phyloP scores from a whole-genome alignment of 1,139 yeast genomes.

The Nakaseomyces glabratus region DNA sequence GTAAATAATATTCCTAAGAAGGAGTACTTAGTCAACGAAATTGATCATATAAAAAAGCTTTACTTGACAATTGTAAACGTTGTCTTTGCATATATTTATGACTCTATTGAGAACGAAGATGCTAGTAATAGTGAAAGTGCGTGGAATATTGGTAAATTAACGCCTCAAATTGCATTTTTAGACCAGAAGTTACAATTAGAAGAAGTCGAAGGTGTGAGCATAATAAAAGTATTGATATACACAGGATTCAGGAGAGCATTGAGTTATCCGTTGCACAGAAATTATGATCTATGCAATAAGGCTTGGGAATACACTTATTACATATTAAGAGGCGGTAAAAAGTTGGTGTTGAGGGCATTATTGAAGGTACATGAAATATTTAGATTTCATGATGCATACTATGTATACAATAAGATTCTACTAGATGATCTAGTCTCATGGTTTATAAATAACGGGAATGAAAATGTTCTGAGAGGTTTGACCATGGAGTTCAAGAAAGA shows the following conservation, averaged over 20 bases:
- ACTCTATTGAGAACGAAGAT: slow-evolving; percentile 64
- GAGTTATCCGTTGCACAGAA: slow-evolving; percentile 71
- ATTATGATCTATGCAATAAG: slow-evolving; percentile 47
- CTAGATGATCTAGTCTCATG: slow-evolving; percentile 75
- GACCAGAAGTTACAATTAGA: slow-evolving; percentile 47
- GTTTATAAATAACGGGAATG: slow-evolving; percentile 48
- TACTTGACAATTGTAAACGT: slow-evolving; percentile 57
- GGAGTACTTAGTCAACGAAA: slow-evolving; percentile 42
- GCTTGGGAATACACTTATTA: slow-evolving; percentile 74
- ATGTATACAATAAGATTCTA: slow-evolving; percentile 73
- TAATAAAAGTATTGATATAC: slow-evolving; percentile 46
- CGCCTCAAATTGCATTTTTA: slow-evolving; percentile 66
- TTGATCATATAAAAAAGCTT: slow-evolving; percentile 34
- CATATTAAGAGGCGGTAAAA: slow-evolving; percentile 58
- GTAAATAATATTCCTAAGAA: slow-evolving; percentile 52
- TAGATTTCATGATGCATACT: slow-evolving; percentile 77
- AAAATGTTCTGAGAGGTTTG: slow-evolving; percentile 46
- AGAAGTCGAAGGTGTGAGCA: slow-evolving; percentile 27
- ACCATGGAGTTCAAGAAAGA: slow-evolving; percentile 50
- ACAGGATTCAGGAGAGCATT: slow-evolving; percentile 65
- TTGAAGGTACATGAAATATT: slow-evolving; percentile 63
- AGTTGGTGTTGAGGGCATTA: slow-evolving; percentile 50
- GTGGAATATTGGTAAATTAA: slow-evolving; percentile 83
- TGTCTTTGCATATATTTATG: slow-evolving; percentile 67
- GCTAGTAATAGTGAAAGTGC: slow-evolving; percentile 81